Conservation (phyloP, 352 stramenopile genomes). For the Pythium vanterpoolii region DNA sequence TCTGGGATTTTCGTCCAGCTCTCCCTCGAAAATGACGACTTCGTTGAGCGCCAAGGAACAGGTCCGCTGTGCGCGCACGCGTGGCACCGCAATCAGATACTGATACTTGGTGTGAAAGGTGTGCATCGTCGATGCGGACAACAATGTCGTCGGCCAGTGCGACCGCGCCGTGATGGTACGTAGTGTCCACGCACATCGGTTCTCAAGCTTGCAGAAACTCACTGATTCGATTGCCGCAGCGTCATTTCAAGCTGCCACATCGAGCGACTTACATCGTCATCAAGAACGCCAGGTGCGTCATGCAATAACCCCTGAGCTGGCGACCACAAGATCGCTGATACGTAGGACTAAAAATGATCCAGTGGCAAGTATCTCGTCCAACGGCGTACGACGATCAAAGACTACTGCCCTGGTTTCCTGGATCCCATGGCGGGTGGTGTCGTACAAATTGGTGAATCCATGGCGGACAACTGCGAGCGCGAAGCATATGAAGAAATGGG, state of each 20-base stretch:
- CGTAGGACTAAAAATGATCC: neutral
- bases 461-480: slow-evolving; percentile 59
- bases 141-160: slow-evolving; percentile 80
- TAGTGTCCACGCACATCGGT: neutral
- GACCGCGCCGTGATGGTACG: slow-evolving; percentile 79
- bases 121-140: slow-evolving; percentile 79
- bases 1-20: neutral
- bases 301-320: neutral
- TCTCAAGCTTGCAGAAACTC: neutral
- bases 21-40: neutral
- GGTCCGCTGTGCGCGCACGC: slow-evolving; percentile 20
- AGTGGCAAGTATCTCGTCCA: slow-evolving; percentile 85
- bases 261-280: slow-evolving; percentile 88
- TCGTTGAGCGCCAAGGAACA: slow-evolving; percentile 63
- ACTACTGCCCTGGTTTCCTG: slow-evolving; percentile 84
- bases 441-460: slow-evolving; percentile 71
- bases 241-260: slow-evolving; percentile 73
- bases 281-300: slow-evolving; percentile 58
- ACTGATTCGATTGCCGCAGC: slow-evolving; percentile 25
- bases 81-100: neutral
- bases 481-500: slow-evolving; percentile 87
- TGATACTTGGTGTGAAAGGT: slow-evolving; percentile 32
- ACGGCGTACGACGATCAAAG: slow-evolving; percentile 83
- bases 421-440: slow-evolving; percentile 83
- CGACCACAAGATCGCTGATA: neutral